Evolutionary conservation across 192 early-diverging fungal genomes (phyloP), one percentile per base, ranked within the genome.

Genomic region (Entomortierella beljakovae): DNA sequence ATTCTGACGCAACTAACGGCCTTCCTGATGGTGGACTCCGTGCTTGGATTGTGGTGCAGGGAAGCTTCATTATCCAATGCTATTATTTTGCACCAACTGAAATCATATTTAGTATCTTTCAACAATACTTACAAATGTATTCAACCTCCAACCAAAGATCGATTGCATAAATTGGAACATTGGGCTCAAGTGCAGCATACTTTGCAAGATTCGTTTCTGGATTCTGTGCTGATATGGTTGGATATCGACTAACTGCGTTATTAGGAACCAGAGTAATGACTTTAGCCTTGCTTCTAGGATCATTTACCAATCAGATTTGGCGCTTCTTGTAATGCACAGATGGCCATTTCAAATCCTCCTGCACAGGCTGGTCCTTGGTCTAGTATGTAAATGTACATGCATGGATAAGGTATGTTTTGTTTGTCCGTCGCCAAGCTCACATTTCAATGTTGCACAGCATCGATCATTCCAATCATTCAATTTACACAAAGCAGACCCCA

Each of bases 221-320:
- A 23, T 57, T 38, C 7, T 54, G 60, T 26, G 74, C 74, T 7
- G 82, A 84, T 31, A 57, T 48, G 31, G 85, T 87, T 68, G 89
- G 89, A 1, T 87, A 86, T 57, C 71, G 82, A 8, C 46, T 70
- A 54, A 85, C 87, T 49, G 64, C 81, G 6, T 54, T 85, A 8
- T 68, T 83, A 8, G 90, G 90, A 6, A 86, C 76, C 16, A 50
- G 79, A 48, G 43, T 87, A 16, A 80, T 81, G 57, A 51, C 75
- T 10, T 20, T 80, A 3, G 77, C 84, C n/a, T 66, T 88, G 43
- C 46, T 87, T 26, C 49, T 88, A 46, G 82, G 87, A 3, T 83
- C 82, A 11, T 86, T 87, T 60, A 76, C 83, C 5, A 71, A 53
- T 15, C 63, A 85, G 38, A 73, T 91, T 0, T 94, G 92, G 92